phyloP scores from a whole-genome alignment of 2,329 filamentous ascomycete genomes.

The Diaporthe velutina region DNA sequence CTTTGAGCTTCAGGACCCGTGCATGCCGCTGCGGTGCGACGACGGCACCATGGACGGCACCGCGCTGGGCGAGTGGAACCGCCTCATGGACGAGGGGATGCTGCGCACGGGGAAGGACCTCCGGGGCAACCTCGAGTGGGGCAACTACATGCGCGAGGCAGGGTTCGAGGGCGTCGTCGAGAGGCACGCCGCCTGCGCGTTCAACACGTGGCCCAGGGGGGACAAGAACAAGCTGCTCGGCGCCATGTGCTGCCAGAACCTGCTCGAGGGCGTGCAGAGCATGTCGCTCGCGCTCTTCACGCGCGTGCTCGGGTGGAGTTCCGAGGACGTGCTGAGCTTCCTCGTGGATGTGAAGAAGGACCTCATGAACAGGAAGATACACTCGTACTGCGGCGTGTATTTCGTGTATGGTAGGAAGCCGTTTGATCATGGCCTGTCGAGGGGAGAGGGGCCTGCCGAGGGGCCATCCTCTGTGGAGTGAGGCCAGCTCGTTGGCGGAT shows the following conservation, averaged over 20 bases:
- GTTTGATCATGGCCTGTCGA: conserved; percentile 7
- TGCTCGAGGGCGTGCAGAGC: conserved; percentile 48
- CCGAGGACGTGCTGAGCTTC: conserved; percentile 45
- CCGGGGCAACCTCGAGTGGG: conserved; percentile 47
- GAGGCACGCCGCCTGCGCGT: conserved; percentile 48
- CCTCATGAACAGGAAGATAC: conserved; percentile 48
- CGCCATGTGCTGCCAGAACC: conserved; percentile 47
- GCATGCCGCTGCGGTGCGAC: conserved; percentile 48
- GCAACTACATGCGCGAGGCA: conserved; percentile 46
- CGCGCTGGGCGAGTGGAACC: conserved; percentile 49
- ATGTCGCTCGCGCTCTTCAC: conserved; percentile 50
- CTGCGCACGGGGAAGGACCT: conserved; percentile 46
- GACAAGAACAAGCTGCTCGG: conserved; percentile 51
- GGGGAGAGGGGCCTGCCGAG: neutral
- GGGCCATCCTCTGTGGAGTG: neutral
- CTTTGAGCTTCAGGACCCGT: conserved; percentile 52
- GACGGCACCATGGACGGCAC: conserved; percentile 49
- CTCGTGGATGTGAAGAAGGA: conserved; percentile 49
- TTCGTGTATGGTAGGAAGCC: conserved; percentile 40
- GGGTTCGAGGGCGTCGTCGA: conserved; percentile 50
- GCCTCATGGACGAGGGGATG: conserved; percentile 49
- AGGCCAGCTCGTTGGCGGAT: neutral
- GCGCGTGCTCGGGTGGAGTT: conserved; percentile 47
- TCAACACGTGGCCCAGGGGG: conserved; percentile 53
- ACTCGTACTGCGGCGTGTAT: conserved; percentile 51